Evolutionary conservation across 2,329 filamentous ascomycete species (phyloP).

Genomic region (Fusarium phyllophilum): DNA sequence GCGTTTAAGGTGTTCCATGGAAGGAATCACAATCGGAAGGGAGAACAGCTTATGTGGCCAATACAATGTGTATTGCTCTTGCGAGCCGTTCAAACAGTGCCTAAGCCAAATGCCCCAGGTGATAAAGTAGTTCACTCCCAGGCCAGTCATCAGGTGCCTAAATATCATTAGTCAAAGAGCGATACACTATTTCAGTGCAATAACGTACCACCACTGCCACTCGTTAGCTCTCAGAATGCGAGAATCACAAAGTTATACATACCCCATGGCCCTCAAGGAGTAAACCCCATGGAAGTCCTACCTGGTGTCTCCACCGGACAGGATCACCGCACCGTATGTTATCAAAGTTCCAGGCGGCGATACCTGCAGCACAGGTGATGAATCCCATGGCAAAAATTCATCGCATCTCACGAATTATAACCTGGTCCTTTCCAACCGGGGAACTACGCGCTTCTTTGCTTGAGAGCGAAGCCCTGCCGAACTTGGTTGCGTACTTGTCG

Average conservation of each 20-base stretch:
- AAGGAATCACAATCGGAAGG: not conserved
- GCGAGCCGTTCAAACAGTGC: not conserved
- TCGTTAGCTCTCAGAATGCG: not conserved
- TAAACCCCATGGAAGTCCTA: not conserved
- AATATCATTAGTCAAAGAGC: fast-evolving
- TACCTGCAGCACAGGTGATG: not conserved
- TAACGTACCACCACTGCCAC: not conserved
- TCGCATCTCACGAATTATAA: not conserved
- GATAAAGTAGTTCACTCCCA: not conserved
- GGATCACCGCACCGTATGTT: fast-evolving
- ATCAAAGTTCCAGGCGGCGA: not conserved
- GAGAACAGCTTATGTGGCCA: fast-evolving
- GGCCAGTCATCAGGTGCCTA: not conserved
- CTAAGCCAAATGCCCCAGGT: not conserved
- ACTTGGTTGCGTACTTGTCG: fast-evolving
- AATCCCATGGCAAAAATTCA: not conserved
- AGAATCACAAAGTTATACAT: fast-evolving
- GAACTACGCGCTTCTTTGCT: no score
- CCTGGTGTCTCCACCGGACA: not conserved
- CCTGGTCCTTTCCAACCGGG: no score
- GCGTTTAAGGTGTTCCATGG: fast-evolving
- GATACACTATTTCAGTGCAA: fast-evolving
- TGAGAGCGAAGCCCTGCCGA: fast-evolving
- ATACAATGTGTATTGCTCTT: not conserved
- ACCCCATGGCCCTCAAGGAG: not conserved